Base-by-base conservation (phyloP, 1,139 yeast genomes). In the Nakaseomyces delphensis region DNA sequence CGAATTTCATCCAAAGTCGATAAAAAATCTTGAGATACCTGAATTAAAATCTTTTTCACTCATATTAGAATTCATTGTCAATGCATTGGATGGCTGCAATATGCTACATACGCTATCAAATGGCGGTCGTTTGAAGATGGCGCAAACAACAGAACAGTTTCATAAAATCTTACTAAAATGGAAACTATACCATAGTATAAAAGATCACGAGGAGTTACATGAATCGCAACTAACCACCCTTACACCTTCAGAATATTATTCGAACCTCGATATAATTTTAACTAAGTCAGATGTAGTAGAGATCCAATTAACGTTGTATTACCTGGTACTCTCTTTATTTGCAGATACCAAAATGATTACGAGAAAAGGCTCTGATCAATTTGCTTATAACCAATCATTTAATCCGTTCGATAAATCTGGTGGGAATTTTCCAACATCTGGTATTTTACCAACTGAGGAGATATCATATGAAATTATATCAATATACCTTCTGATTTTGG, bases 391-490 rank as follows among this genome's bases (percentile, higher is more conserved):
- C 14, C 39, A 36, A 21, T 20, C 37, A 7, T 33, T 33, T 9
- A 18, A 21, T 18, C 27, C 29, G 3, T 25, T 20, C 21, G 27
- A 20, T 20, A 27, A 20, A 20, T 13, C 27, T 2, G 27, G 3
- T 21, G 13, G 30, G 23, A 21, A 28, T 4, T 25, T 23, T 11
- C 27, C 29, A 23, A 23, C 21, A 11, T 20, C 25, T 20, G 35
- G 23, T 28, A 15, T 40, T 10, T 30, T 42, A 8, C 38, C 43
- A 10, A 33, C 37, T 9, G 57, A 51, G 38, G 57, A 54, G 25
- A 37, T 48, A 5, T 51, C 61, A 3, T 55, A 47, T 29, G 62
- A 59, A 39, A 56, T 60, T 10, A 42, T 60, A 24, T 53, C 60
- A 8, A 46, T 58, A 9, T 60, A 59, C 45, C 57, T 52, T 39